These are phyloP conservation scores for Knufia fluminis DNA, from an alignment of 2,329 filamentous ascomycete genomes.

Conservation along the genomic window DNA sequence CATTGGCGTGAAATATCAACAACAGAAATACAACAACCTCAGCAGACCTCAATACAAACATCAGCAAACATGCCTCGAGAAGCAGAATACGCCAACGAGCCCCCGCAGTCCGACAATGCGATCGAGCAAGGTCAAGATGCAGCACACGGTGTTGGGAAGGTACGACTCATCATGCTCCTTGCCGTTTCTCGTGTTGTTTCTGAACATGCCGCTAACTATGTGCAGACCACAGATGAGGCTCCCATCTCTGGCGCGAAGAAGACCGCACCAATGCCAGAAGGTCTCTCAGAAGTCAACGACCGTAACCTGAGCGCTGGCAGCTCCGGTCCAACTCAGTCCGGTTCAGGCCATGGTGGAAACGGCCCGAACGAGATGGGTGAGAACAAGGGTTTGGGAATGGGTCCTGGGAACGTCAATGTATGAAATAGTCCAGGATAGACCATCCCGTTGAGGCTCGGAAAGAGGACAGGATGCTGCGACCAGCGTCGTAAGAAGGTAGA, in stretches of 20 bases:
- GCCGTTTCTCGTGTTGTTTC: background rate
- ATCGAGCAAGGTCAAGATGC: background rate
- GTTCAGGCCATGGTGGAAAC: conserved; percentile 5
- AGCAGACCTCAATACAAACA: background rate
- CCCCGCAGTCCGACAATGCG: conserved; percentile 30
- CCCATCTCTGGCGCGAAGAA: conserved; percentile 2
- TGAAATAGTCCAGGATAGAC: too few relatives aligned
- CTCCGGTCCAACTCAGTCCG: background rate
- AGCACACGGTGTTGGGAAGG: conserved; percentile 6
- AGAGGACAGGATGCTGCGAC: too few relatives aligned
- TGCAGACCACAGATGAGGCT: conserved; percentile 3
- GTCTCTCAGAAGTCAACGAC: conserved; percentile 7
- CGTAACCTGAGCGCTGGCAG: background rate
- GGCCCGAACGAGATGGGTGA: background rate
- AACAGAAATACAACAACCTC: background rate
- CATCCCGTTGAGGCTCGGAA: too few relatives aligned
- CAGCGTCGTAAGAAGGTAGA: too few relatives aligned
- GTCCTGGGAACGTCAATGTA: background rate
- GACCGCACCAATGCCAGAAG: conserved; percentile 5
- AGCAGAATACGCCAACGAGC: conserved; percentile 30
- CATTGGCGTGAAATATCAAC: background rate
- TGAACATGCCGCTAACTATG: background rate
- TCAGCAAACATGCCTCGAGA: conserved; percentile 28
- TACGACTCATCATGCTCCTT: background rate
- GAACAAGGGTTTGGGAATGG: background rate